These are phyloP conservation scores for Euphorbia schlechtendalii DNA, from an alignment of 441 rosid genomes.

Conservation along the genomic window DNA sequence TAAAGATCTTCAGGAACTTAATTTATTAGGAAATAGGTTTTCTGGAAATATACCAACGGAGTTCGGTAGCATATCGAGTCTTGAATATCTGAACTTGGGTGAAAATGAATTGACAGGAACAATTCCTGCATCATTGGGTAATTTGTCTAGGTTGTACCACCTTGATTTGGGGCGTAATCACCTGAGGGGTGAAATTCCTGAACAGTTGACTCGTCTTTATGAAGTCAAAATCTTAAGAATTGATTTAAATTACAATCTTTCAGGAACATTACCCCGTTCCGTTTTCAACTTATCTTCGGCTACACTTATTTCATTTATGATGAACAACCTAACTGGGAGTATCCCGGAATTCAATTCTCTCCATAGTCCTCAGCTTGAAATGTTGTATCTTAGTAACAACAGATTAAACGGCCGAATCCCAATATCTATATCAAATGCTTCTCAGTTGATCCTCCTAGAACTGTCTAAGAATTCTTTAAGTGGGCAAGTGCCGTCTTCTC, in stretches of 20 bases:
- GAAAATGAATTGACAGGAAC: background rate
- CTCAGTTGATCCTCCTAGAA: constrained; percentile 9
- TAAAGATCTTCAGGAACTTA: background rate
- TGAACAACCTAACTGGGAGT: constrained; percentile 1
- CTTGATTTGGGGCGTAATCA: background rate
- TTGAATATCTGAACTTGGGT: background rate
- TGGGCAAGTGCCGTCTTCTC: too few species aligned
- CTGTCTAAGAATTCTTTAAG: too few species aligned
- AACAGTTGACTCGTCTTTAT: background rate
- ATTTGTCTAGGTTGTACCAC: background rate
- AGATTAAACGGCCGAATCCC: constrained; percentile 8
- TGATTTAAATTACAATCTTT: background rate
- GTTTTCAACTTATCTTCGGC: background rate
- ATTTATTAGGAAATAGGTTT: background rate
- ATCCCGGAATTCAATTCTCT: background rate
- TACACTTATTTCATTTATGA: background rate
- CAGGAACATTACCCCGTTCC: background rate
- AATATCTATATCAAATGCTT: constrained; percentile 19
- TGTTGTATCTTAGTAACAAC: background rate
- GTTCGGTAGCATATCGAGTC: background rate
- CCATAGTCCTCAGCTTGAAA: background rate
- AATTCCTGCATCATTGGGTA: background rate
- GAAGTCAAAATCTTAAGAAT: background rate
- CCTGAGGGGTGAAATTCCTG: constrained; percentile 6
- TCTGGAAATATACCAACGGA: background rate